phyloP scores from a whole-genome alignment of 176 grass and related monocot species.

The Musa itinerans region DNA sequence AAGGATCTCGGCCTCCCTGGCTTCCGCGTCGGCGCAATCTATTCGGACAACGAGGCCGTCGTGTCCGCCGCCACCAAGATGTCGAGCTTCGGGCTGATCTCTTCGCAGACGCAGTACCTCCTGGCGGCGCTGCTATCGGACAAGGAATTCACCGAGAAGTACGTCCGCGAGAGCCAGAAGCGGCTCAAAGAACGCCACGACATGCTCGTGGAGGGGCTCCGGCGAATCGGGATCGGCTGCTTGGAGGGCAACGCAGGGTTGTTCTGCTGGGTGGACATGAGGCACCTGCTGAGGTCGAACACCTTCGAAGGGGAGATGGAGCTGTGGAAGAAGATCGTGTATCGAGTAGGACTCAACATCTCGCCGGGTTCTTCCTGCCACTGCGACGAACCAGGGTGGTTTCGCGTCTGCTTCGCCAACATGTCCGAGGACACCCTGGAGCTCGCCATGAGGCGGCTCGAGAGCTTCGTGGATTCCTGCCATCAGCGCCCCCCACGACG shows the following conservation, averaged over 20 bases:
- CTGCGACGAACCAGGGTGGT: constrained; percentile 81
- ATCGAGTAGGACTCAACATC: constrained; percentile 67
- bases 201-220: constrained; percentile 39
- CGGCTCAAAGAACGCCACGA: constrained; percentile 46
- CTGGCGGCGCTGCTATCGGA: constrained; percentile 50
- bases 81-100: constrained; percentile 88
- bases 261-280: constrained; percentile 88
- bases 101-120: constrained; percentile 84
- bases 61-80: constrained; percentile 82
- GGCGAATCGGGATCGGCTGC: constrained; percentile 34
- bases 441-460: constrained; percentile 47
- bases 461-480: constrained; percentile 33
- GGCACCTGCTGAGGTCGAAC: constrained; percentile 30
- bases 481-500: neutral
- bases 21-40: constrained; percentile 73
- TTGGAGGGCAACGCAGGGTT: constrained; percentile 66
- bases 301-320: constrained; percentile 60
- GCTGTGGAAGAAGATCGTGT: constrained; percentile 75
- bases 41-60: constrained; percentile 55
- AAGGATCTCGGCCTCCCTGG: constrained; percentile 90
- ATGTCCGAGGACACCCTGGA: constrained; percentile 65
- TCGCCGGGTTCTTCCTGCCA: constrained; percentile 84
- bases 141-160: constrained; percentile 35
- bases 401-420: constrained; percentile 93
- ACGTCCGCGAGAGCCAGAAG: constrained; percentile 45